These are phyloP conservation scores for Fallopia convolvulus DNA, from an alignment of 148 eudicot genomes.

Conservation along the genomic window DNA sequence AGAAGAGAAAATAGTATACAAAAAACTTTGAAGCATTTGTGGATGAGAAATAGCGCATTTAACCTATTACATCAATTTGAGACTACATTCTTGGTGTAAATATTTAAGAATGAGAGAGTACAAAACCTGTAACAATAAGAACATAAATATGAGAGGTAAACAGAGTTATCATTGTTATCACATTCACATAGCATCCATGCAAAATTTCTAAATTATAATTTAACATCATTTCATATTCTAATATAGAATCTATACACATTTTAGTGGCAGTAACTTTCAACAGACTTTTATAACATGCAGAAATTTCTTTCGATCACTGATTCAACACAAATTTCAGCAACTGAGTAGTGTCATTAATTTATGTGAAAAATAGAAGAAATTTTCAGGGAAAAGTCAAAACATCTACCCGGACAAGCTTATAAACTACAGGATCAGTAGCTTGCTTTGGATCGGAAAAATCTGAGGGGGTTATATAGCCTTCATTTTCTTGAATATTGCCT, in stretches of 20 bases:
- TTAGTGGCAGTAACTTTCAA: neutral
- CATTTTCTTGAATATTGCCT: slow-evolving; percentile 20
- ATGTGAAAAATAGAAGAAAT: neutral
- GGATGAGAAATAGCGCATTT: slow-evolving; percentile 2
- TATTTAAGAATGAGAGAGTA: neutral
- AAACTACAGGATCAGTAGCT: slow-evolving; percentile 68
- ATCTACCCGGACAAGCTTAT: slow-evolving; percentile 78
- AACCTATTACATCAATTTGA: neutral
- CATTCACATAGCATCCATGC: slow-evolving; percentile 1
- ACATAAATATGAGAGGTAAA: neutral
- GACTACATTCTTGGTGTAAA: neutral
- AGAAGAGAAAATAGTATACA: neutral
- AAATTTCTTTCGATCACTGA: neutral
- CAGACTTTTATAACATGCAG: neutral
- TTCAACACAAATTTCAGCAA: neutral
- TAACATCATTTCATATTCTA: neutral
- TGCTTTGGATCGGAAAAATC: slow-evolving; percentile 24
- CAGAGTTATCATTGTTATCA: neutral
- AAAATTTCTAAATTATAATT: neutral
- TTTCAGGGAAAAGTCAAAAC: neutral
- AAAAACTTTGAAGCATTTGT: neutral
- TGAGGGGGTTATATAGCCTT: slow-evolving; percentile 19
- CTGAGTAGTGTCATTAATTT: neutral
- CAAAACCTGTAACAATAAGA: neutral
- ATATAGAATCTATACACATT: neutral